Evolutionary conservation across 257 asterid genomes (phyloP), one percentile per base, ranked within the genome.

Genomic region (Penstemon barbatus): DNA sequence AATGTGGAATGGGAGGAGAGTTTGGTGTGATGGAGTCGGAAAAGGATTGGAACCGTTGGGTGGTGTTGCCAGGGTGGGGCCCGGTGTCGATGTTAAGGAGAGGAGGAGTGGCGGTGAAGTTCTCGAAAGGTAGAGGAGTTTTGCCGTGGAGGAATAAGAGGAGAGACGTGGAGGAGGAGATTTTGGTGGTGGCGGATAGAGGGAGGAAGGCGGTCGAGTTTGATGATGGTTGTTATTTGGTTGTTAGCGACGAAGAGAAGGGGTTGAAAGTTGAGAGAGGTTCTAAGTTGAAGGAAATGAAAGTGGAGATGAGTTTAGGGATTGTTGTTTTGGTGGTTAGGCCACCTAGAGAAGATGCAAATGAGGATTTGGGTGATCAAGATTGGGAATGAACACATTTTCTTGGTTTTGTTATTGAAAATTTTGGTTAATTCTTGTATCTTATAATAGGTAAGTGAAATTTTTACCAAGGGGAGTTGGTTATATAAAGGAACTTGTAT

Each of bases 41-140:
- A 85, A 94, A 86, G 71, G 92, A 73, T 42, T 94, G 99, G 99
- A 75, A 76, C 51, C 77, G 88, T 72, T 94, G 99, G 99, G 99
- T 91, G 48, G 99, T 90, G 54, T 71, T 91, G 69, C 99, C 99
- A 0, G 95, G 95, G 8, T 94, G 99, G 99, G 74, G 64, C 13
- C 97, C 99, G 0, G 81, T 88, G 49, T 87, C 73, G 0, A 75
- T 42, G 6, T 50, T 94, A 76, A 78, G 59, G 63, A 84, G 82
- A 66, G 99, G 97, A 0, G 97, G 96, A 53, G 99, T 83, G 52
- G 99, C 80, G 0, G 93, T 94, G 70, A 76, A 70, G 1, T 93
- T 85, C 57, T 75, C 80, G 0, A 80, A 79, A 60, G 94, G 95
- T 6, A 69, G 79, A 48, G 84, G 83, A 3, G 74, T 78, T 13